Percentiles rank a stretch among this genome's conserved stretches.
These are phyloP conservation scores for Tolypocladium ophioglossoides DNA, from an alignment of 2,329 filamentous ascomycete species.

Conservation along the genomic window DNA sequence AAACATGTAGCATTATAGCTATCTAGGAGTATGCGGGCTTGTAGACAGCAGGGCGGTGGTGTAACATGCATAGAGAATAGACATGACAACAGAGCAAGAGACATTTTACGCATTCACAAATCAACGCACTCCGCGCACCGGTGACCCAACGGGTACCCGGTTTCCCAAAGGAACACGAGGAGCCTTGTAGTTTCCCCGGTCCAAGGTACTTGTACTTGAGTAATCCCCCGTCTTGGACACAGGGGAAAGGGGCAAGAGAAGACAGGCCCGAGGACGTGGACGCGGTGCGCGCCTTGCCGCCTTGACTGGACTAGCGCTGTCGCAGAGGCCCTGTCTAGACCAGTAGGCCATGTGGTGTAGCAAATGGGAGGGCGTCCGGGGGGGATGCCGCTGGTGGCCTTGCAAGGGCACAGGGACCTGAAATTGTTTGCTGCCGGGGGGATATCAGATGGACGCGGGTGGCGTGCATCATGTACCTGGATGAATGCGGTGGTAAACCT, in stretches of 20 bases:
- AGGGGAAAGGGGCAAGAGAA: neutral
- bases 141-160: neutral
- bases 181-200: neutral
- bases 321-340: neutral
- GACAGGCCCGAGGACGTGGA: constrained; percentile 5
- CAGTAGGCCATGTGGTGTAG: neutral
- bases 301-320: neutral
- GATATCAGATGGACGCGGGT: neutral
- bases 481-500: neutral
- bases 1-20: neutral
- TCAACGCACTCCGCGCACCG: neutral
- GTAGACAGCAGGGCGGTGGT: neutral
- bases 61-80: neutral
- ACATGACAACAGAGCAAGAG: neutral
- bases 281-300: neutral
- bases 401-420: neutral
- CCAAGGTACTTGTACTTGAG: neutral
- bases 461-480: neutral
- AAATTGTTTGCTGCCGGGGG: neutral
- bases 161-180: neutral
- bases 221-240: neutral
- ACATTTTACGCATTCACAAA: neutral
- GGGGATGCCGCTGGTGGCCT: neutral
- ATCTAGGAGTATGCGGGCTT: neutral
- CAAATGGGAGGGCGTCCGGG: neutral